Percentiles rank a stretch among this genome's conserved stretches.
Conservation (phyloP, 345 rosid species). For the Eucalyptus shirleyi region DNA sequence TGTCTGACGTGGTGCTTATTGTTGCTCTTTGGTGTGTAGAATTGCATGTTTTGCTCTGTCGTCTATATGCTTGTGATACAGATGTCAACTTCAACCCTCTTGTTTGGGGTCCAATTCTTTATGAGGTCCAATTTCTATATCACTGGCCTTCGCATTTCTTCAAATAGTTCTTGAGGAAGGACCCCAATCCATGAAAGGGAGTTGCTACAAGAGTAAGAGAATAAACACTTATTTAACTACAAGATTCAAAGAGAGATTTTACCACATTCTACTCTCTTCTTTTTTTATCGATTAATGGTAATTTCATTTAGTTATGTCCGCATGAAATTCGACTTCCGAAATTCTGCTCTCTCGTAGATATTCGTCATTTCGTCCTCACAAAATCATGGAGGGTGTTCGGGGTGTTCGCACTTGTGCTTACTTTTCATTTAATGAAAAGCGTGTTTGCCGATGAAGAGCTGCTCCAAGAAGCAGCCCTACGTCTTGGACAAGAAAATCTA, state of each 20-base stretch:
- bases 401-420: neutral
- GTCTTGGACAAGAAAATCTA: neutral
- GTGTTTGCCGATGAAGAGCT: neutral
- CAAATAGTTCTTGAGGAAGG: neutral
- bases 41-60: too few relatives aligned
- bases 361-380: too few relatives aligned
- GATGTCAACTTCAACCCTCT: neutral
- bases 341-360: neutral
- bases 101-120: neutral
- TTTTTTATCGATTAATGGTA: fast-evolving
- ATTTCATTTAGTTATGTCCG: neutral
- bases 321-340: neutral
- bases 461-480: neutral
- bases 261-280: neutral
- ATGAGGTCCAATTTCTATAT: neutral
- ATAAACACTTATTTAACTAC: too few relatives aligned
- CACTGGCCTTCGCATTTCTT: neutral
- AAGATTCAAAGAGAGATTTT: neutral
- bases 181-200: neutral
- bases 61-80: too few relatives aligned
- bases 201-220: neutral
- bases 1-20: too few relatives aligned
- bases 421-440: neutral
- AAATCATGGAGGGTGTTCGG: neutral
- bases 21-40: too few relatives aligned